phyloP scores from a whole-genome alignment of 1,284 basidiomycete species.

The Singerocomus inundabilis region DNA sequence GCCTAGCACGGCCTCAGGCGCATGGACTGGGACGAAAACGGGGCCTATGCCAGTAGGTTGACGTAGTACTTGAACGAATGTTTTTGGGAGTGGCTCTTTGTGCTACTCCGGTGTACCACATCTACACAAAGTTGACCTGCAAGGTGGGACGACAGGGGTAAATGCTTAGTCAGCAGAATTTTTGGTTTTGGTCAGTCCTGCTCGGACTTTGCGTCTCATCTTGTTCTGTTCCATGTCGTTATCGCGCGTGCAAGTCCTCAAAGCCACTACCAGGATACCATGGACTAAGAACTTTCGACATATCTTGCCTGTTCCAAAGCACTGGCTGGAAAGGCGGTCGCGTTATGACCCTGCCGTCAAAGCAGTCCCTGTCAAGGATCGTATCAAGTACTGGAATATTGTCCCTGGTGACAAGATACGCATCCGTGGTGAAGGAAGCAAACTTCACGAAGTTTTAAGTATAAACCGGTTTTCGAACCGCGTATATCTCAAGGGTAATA shows the following conservation, averaged over 20 bases:
- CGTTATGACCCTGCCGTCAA: conserved; percentile 41
- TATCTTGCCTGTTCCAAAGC: conserved; percentile 53
- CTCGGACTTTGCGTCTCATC: background rate
- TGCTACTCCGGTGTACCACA: conserved; percentile 20
- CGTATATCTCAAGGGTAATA: conserved; percentile 60
- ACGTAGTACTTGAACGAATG: conserved; percentile 5
- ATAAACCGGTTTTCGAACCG: conserved; percentile 73
- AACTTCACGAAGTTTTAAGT: conserved; percentile 65
- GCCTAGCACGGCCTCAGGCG: conserved; percentile 52
- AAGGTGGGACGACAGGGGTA: conserved; percentile 14
- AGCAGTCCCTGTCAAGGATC: conserved; percentile 58
- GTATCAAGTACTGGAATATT: conserved; percentile 83
- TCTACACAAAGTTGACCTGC: conserved; percentile 4
- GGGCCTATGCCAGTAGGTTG: conserved; percentile 24
- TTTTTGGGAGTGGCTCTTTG: conserved; percentile 1
- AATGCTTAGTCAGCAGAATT: conserved; percentile 23
- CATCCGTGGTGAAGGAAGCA: conserved; percentile 60
- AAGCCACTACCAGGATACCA: conserved; percentile 48
- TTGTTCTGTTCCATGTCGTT: conserved; percentile 30
- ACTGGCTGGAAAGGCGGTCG: conserved; percentile 35
- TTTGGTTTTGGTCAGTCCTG: background rate
- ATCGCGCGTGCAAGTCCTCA: conserved; percentile 42
- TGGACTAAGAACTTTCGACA: conserved; percentile 68
- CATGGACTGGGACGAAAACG: conserved; percentile 37
- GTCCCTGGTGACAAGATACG: conserved; percentile 80